Base-by-base conservation (phyloP, 345 rosid species). In the Streptanthus diversifolius region DNA sequence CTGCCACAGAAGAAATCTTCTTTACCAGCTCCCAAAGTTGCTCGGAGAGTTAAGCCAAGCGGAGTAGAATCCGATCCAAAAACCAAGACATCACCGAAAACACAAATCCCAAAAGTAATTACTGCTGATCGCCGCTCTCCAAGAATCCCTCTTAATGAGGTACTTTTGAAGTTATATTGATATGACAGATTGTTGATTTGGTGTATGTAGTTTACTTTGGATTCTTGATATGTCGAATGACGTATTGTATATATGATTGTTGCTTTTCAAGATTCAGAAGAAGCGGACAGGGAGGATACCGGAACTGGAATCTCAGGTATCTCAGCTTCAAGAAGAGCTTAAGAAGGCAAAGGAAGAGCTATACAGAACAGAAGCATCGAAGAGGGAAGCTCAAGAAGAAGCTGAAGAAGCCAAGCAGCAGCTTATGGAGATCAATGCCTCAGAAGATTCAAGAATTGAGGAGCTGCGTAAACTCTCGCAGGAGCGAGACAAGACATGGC, bases 401-500 rank as follows among this genome's bases (percentile, higher is more conserved):
- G 88, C 92, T 21, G 93, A 84, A 49, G 99, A 88, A 27, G 75
- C 89, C 37, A 89, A 85, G 5, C 84, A 80, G 48, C 96, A 91
- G 77, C 67, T 95, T 39, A 58, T 64, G 75, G 99, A 95, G 74
- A 80, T 91, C 54, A 83, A 89, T 57, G 80, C 77, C 60, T 87
- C 95, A 1, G 99, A 95, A 73, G 98, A 95, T 82, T 78, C 75
- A 47, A 82, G 97, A 43, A 74, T 95, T 35, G 89, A 85, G 59
- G 97, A 91, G 82, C 90, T 95, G 51, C 84, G 88, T 11, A 80
- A 88, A 67, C 81, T 91, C 49, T 95, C 97, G 3, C 95, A 87
- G 22, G 95, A 88, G 49, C 82, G 97, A 29, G 98, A 93, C 73
- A 84, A 80, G 75, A 88, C 88, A 14, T 93, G 98, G 98, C 83